Base-by-base conservation (phyloP, 1,284 basidiomycete genomes). In the Ustilago curta region DNA sequence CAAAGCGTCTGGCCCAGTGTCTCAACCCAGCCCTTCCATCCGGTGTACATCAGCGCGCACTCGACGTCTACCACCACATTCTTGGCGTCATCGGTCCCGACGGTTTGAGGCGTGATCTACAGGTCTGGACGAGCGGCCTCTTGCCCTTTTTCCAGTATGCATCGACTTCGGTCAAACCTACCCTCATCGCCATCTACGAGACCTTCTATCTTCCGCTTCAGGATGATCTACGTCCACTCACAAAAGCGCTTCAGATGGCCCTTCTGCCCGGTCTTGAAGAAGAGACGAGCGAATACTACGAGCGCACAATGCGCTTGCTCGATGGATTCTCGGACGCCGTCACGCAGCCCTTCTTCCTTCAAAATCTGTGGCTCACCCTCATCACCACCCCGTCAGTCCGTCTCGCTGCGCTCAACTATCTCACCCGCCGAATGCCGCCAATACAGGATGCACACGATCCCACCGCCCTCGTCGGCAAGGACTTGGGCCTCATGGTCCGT, bases 101-200 rank as follows among this genome's bases (percentile, higher is more conserved):
- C 78, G 95, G 95, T 8, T 86, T 99, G 44, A 90, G 90, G 69
- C 89, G 91, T 48, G 97, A 99, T 86, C 87, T 99, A 5, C 89
- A 92, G 1, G 88, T 98, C 18, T 99, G 97, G 97, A 94, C 94
- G 0, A 92, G 94, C 5, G 97, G 97, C 4, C 86, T 99, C 9
- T 96, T 99, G 81, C 97, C 97, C 0, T 99, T 99, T 89, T 98
- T 98, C 84, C 94, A 97, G 85, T 97, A 94, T 85, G 95, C 97
- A 6, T 92, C 95, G 16, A 99, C 95, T 7, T 95, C 94, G 21
- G 79, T 72, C 75, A 78, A 78, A 23, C 81, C 81, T 0, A 50
- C 68, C 5, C 56, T 84, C 12, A 64, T 84, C 8, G 64, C 54
- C 31, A 64, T 84, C 35, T 78, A 81, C 50, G 81, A 84, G 31